Conservation (phyloP, 179 eudicot species). For the Corrigiola litoralis region DNA sequence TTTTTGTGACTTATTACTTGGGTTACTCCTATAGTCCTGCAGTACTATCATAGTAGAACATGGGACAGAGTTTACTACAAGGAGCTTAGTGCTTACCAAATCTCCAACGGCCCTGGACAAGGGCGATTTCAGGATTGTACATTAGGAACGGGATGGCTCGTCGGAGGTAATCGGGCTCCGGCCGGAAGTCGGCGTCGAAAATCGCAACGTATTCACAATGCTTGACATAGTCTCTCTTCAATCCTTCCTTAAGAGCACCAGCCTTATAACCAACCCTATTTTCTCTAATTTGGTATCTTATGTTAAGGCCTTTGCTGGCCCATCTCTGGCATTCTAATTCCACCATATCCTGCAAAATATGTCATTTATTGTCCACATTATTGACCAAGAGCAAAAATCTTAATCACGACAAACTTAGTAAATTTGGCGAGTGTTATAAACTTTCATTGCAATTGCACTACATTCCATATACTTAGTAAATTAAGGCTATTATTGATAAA, state of each 20-base stretch:
- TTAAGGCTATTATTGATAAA: no score
- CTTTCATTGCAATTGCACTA: no score
- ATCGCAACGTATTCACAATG: constrained; percentile 68
- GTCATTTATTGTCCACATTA: background rate
- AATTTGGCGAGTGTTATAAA: no score
- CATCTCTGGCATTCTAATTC: constrained; percentile 72
- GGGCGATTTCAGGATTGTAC: constrained; percentile 62
- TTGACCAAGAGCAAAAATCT: no score
- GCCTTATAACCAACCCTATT: constrained; percentile 78
- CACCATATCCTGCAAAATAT: constrained; percentile 54
- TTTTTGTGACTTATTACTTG: no score
- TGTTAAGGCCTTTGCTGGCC: constrained; percentile 70
- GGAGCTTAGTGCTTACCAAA: constrained; percentile 70
- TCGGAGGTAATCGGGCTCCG: constrained; percentile 65
- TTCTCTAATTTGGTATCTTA: constrained; percentile 69
- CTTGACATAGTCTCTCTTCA: constrained; percentile 63
- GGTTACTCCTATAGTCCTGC: no score
- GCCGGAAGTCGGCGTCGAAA: constrained; percentile 80
- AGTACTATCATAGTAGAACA: no score
- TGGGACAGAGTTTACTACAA: background rate
- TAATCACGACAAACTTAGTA: no score
- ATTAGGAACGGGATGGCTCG: constrained; percentile 62
- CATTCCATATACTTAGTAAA: no score
- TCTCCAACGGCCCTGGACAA: constrained; percentile 83
- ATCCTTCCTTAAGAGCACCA: constrained; percentile 79